A percentile compares a stretch with the other conserved stretches of the same genome.
phyloP scores from a whole-genome alignment of 805 yeast species.

The Grigorovia transvaalensis region DNA sequence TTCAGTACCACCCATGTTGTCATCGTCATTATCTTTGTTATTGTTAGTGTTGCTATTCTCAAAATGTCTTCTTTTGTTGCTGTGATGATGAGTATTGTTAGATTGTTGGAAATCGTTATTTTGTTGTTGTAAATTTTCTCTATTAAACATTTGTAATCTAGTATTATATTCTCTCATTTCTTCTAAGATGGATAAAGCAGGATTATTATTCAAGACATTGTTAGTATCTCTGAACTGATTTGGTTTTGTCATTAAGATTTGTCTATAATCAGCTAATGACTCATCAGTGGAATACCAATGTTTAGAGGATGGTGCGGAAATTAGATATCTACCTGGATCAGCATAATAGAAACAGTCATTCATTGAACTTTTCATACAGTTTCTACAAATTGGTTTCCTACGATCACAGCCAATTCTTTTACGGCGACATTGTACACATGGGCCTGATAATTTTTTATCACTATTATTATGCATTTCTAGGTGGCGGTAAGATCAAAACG shows the following conservation, averaged over 20 bases:
- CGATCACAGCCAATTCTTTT: slow-evolving; percentile 44
- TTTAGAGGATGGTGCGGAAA: not conserved
- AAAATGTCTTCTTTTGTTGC: not conserved
- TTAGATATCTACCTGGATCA: not conserved
- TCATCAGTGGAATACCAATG: not conserved
- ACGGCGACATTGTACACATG: slow-evolving; percentile 34
- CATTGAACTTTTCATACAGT: slow-evolving; percentile 26
- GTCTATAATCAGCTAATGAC: not conserved
- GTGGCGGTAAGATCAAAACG: not conserved
- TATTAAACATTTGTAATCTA: slow-evolving; percentile 18
- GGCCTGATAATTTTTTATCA: slow-evolving; percentile 7
- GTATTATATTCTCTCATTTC: slow-evolving; percentile 25
- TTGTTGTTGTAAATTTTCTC: slow-evolving; percentile 5
- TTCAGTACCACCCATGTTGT: slow-evolving; percentile 4
- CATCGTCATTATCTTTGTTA: not conserved
- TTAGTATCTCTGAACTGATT: slow-evolving; percentile 20
- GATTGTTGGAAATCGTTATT: not conserved
- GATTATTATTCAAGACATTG: slow-evolving; percentile 5
- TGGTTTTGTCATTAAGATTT: not conserved
- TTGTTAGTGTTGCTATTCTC: not conserved
- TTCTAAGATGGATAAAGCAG: slow-evolving; percentile 22
- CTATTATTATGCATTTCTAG: not conserved
- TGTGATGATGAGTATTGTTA: slow-evolving; percentile 3
- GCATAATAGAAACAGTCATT: slow-evolving; percentile 7
- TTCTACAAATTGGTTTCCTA: slow-evolving; percentile 35